Evolutionary conservation across 306 rosid species (phyloP).

Genomic region (Acacia crassicarpa): DNA sequence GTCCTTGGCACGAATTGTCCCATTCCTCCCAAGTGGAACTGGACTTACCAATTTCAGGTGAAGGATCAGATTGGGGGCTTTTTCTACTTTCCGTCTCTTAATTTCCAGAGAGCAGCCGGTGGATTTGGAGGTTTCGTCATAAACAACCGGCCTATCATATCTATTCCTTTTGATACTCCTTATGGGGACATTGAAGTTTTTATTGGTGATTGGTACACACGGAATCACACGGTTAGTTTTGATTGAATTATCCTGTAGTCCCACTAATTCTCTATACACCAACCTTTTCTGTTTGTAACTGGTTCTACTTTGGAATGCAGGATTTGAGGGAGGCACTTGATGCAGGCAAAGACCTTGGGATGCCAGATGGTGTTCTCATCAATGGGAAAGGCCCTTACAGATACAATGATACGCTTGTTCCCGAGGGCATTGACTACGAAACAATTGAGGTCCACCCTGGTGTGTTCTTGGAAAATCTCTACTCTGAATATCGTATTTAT

Average conservation of each 20-base stretch:
- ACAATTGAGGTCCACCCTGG: slow-evolving; percentile 84
- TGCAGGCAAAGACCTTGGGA: slow-evolving; percentile 90
- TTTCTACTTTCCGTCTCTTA: slow-evolving; percentile 89
- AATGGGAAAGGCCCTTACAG: slow-evolving; percentile 92
- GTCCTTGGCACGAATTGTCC: slow-evolving; percentile 94
- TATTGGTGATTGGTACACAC: slow-evolving; percentile 94
- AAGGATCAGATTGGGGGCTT: slow-evolving; percentile 97
- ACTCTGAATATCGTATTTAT: background rate
- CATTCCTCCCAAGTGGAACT: slow-evolving; percentile 97
- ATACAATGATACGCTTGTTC: slow-evolving; percentile 83
- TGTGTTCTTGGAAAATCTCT: slow-evolving; percentile 28
- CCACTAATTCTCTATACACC: background rate
- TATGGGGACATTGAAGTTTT: slow-evolving; percentile 67
- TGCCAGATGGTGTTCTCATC: slow-evolving; percentile 94
- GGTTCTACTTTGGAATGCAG: slow-evolving; percentile 48
- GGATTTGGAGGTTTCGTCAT: slow-evolving; percentile 83
- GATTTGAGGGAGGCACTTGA: slow-evolving; percentile 82
- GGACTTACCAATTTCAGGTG: slow-evolving; percentile 96
- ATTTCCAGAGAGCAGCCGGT: slow-evolving; percentile 93
- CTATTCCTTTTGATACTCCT: slow-evolving; percentile 82
- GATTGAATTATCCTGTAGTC: slow-evolving; percentile 7
- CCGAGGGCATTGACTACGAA: slow-evolving; percentile 75
- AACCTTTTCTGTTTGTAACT: slow-evolving; percentile 25
- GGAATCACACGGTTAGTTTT: slow-evolving; percentile 86
- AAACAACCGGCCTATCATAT: slow-evolving; percentile 61